phyloP scores from a whole-genome alignment of 2,329 filamentous ascomycete species.

The Dothidotthia symphoricarpi region DNA sequence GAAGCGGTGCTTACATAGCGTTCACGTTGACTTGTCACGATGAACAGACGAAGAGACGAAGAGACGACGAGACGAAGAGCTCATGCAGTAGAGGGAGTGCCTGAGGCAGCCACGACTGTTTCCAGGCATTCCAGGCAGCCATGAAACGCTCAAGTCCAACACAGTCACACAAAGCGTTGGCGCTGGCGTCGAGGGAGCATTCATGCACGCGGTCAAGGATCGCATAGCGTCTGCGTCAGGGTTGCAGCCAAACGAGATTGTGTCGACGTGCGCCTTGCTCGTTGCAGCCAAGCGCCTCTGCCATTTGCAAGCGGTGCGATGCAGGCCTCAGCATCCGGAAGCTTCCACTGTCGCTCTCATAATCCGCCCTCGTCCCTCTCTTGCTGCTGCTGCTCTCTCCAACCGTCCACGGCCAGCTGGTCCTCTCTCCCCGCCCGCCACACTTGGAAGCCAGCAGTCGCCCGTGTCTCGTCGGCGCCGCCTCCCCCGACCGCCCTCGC shows the following conservation, averaged over 20 bases:
- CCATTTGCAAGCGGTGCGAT: slow-evolving; percentile 23
- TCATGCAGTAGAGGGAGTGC: too few species aligned
- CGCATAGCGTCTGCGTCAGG: slow-evolving; percentile 11
- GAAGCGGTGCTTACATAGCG: too few species aligned
- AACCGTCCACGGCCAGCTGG: slow-evolving; percentile 10
- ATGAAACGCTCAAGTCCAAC: neutral
- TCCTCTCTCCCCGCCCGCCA: slow-evolving; percentile 5
- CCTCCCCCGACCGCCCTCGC: slow-evolving; percentile 5
- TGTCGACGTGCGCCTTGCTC: slow-evolving; percentile 7
- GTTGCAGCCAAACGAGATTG: slow-evolving; percentile 23
- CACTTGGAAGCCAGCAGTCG: slow-evolving; percentile 22
- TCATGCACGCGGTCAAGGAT: too few species aligned
- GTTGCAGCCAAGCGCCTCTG: slow-evolving; percentile 14
- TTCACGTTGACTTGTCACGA: too few species aligned
- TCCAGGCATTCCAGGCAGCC: too few species aligned
- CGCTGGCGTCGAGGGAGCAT: slow-evolving; percentile 4
- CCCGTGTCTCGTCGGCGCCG: slow-evolving; percentile 22
- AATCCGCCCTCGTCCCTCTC: slow-evolving; percentile 14
- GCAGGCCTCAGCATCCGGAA: slow-evolving; percentile 35
- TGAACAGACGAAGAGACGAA: too few species aligned
- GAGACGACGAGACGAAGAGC: too few species aligned
- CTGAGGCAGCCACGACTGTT: too few species aligned
- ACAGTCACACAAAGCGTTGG: neutral
- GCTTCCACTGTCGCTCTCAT: slow-evolving; percentile 35
- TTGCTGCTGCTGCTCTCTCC: slow-evolving; percentile 12